These are phyloP conservation scores for Phoma sp. DNA, from an alignment of 2,329 filamentous ascomycete species.

Conservation along the genomic window DNA sequence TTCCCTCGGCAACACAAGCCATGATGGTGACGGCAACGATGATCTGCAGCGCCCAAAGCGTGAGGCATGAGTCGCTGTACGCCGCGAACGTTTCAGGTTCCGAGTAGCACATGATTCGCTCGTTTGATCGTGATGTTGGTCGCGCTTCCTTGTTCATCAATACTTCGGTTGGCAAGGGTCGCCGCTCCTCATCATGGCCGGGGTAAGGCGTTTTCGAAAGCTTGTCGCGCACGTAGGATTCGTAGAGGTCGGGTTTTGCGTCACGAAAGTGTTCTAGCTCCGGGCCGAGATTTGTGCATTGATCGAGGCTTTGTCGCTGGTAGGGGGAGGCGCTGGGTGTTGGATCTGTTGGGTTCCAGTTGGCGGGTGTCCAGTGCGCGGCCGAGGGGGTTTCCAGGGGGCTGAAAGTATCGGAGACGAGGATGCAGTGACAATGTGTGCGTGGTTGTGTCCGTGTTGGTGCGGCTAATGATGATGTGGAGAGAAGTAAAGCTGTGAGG, in stretches of 20 bases:
- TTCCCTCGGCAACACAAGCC: constrained; percentile 37
- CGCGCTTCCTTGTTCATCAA: constrained; percentile 23
- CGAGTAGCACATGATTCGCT: constrained; percentile 34
- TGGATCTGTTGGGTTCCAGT: constrained; percentile 19
- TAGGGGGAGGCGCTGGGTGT: constrained; percentile 18
- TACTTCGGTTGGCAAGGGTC: constrained; percentile 31
- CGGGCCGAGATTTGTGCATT: constrained; percentile 34
- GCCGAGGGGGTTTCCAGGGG: constrained; percentile 26
- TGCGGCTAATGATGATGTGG: constrained; percentile 22
- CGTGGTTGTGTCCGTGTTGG: constrained; percentile 30
- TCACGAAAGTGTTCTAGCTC: constrained; percentile 37
- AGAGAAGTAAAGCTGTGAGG: constrained; percentile 19
- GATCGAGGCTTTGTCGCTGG: constrained; percentile 15
- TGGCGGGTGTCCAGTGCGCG: constrained; percentile 29
- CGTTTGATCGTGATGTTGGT: constrained; percentile 12
- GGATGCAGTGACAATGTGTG: constrained; percentile 41
- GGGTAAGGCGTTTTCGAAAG: constrained; percentile 1
- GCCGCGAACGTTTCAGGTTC: constrained; percentile 24
- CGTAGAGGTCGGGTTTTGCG: constrained; percentile 36
- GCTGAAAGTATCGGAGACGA: constrained; percentile 27
- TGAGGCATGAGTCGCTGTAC: constrained; percentile 35
- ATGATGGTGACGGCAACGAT: constrained; percentile 37
- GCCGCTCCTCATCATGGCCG: constrained; percentile 11
- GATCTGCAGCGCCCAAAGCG: constrained; percentile 36
- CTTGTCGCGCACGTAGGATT: constrained; percentile 27